These are phyloP conservation scores for Ceratocystis diversiconidia DNA, from an alignment of 2,329 filamentous ascomycete species.

Conservation along the genomic window DNA sequence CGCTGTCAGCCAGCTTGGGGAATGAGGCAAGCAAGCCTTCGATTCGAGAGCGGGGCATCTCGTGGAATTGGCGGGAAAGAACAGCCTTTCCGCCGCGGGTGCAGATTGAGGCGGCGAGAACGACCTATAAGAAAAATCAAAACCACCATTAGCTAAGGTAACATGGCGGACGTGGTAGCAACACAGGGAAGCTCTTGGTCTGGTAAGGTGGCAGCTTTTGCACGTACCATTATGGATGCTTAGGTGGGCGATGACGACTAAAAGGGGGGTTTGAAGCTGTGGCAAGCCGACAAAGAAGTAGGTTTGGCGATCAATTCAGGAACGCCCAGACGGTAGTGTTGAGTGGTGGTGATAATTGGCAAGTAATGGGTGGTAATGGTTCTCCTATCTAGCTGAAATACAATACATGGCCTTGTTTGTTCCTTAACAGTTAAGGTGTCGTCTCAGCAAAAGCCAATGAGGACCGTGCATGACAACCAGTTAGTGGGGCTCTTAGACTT, in stretches of 20 bases:
- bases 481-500: constrained; percentile 13
- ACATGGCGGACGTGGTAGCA: too few species aligned
- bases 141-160: neutral
- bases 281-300: neutral
- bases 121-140: constrained; percentile 47
- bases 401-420: constrained; percentile 18
- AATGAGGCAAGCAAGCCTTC: constrained; percentile 94
- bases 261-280: neutral
- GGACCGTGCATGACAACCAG: constrained; percentile 12
- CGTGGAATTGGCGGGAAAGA: constrained; percentile 91
- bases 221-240: constrained; percentile 11
- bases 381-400: constrained; percentile 12
- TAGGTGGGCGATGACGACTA: neutral
- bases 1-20: constrained; percentile 89
- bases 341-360: neutral
- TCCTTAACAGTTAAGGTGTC: constrained; percentile 17
- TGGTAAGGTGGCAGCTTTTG: neutral
- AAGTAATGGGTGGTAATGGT: neutral
- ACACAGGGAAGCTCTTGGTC: neutral
- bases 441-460: constrained; percentile 13
- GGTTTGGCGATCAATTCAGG: neutral
- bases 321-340: neutral
- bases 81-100: constrained; percentile 97
- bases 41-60: constrained; percentile 92
- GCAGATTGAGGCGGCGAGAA: constrained; percentile 97